Conservation (phyloP, 768 basidiomycete genomes). For the Naganishia kalamii region DNA sequence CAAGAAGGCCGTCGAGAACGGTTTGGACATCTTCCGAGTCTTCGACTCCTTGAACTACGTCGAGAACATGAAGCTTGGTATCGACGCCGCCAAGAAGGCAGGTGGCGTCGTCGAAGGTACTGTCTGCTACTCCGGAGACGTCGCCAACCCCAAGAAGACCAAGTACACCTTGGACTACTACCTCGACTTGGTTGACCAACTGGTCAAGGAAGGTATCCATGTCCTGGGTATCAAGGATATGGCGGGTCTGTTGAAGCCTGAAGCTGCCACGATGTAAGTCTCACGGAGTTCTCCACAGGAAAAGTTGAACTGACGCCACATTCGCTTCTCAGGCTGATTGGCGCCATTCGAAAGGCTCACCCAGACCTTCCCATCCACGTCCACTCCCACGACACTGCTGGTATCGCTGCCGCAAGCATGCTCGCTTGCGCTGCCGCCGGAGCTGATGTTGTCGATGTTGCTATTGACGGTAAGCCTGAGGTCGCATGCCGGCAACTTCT, state of each 20-base stretch:
- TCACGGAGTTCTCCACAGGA: neutral
- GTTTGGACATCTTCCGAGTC: conserved; percentile 98
- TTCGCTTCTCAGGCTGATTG: conserved; percentile 63
- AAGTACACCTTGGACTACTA: conserved; percentile 99
- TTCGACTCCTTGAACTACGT: conserved; percentile 99
- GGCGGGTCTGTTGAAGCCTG: conserved; percentile 92
- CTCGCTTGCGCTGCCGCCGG: conserved; percentile 92
- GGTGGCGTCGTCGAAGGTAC: conserved; percentile 97
- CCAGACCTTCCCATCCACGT: conserved; percentile 98
- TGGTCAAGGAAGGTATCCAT: conserved; percentile 91
- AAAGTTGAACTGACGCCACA: neutral
- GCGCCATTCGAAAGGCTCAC: conserved; percentile 89
- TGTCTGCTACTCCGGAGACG: conserved; percentile 97
- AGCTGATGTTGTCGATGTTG: conserved; percentile 94
- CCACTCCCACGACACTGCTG: conserved; percentile 98
- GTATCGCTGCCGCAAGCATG: conserved; percentile 97
- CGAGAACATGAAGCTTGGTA: conserved; percentile 96
- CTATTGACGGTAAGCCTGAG: conserved; percentile 78
- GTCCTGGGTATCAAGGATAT: conserved; percentile 98
- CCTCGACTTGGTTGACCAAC: conserved; percentile 86
- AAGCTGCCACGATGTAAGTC: conserved; percentile 79
- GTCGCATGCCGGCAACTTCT: neutral
- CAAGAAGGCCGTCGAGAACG: conserved; percentile 99
- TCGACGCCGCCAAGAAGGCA: conserved; percentile 98
- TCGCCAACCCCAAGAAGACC: conserved; percentile 84